Evolutionary conservation across 164 flowering plant species (phyloP).

Genomic region (Liriodendron chinense): DNA sequence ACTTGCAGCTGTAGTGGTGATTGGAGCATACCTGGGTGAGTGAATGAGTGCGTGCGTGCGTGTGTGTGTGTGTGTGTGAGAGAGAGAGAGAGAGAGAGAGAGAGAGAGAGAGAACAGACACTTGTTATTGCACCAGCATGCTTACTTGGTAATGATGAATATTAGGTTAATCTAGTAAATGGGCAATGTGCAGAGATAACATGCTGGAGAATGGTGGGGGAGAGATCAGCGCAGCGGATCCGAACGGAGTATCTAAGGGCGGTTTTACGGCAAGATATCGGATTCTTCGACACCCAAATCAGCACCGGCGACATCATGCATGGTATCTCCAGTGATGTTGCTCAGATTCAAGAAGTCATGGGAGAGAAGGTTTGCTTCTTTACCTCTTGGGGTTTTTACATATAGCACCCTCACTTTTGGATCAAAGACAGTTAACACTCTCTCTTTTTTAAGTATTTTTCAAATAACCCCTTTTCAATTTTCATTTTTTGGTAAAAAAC

Average conservation of each 20-base stretch:
- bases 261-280: constrained; percentile 65
- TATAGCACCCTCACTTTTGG: too few relatives aligned
- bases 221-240: constrained; percentile 63
- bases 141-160: too few relatives aligned
- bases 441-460: too few relatives aligned
- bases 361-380: constrained; percentile 60
- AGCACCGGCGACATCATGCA: constrained; percentile 75
- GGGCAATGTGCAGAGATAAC: constrained; percentile 45
- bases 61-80: constrained; percentile 7
- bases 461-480: too few relatives aligned
- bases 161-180: too few relatives aligned
- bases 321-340: constrained; percentile 74
- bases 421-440: too few relatives aligned
- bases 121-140: too few relatives aligned
- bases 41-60: neutral
- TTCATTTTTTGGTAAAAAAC: too few relatives aligned
- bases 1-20: constrained; percentile 55
- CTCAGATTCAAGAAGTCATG: constrained; percentile 82
- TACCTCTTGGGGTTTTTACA: too few relatives aligned
- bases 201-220: constrained; percentile 80
- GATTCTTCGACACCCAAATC: constrained; percentile 59
- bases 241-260: constrained; percentile 58
- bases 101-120: constrained; percentile 13
- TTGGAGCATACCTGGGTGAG: constrained; percentile 74
- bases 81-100: constrained; percentile 20